Percentiles rank a stretch among this genome's conserved stretches.
Conservation (phyloP, 805 yeast genomes). For the Yarrowia keelungensis region DNA sequence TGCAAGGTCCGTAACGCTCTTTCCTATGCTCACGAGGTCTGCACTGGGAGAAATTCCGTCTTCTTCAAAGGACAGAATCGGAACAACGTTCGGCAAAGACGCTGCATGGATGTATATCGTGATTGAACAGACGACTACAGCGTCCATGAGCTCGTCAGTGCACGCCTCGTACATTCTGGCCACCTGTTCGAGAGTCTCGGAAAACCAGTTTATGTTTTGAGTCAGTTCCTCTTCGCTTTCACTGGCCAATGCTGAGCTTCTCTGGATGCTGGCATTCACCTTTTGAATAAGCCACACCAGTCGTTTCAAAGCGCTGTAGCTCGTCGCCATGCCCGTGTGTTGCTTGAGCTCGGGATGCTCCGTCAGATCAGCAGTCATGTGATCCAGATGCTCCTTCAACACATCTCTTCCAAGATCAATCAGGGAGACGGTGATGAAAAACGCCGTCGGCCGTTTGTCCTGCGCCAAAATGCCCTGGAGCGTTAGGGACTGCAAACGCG, state of each 20-base stretch:
- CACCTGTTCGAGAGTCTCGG: slow-evolving; percentile 18
- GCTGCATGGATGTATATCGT: slow-evolving; percentile 1
- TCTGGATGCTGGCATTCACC: background rate
- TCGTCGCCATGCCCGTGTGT: background rate
- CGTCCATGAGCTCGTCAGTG: slow-evolving; percentile 11
- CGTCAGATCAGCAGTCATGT: slow-evolving; percentile 5
- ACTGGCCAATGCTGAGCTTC: background rate
- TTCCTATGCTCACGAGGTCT: slow-evolving; percentile 8
- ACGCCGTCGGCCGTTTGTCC: background rate
- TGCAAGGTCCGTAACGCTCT: slow-evolving; percentile 9
- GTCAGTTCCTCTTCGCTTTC: slow-evolving; percentile 17
- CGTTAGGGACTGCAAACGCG: slow-evolving; percentile 5
- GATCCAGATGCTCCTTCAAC: slow-evolving; percentile 11
- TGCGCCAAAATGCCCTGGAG: background rate
- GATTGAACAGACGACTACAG: slow-evolving; percentile 14
- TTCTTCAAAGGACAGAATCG: background rate
- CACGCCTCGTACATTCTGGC: slow-evolving; percentile 4
- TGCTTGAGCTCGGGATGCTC: slow-evolving; percentile 15
- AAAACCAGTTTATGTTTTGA: background rate
- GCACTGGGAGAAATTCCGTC: background rate
- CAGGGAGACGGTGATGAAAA: slow-evolving; percentile 8
- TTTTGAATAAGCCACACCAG: slow-evolving; percentile 13
- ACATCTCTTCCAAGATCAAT: slow-evolving; percentile 1
- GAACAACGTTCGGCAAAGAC: slow-evolving; percentile 3
- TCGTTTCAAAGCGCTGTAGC: slow-evolving; percentile 1